Conservation (phyloP, 495 filamentous ascomycete genomes). For the Filosporella fistucella region DNA sequence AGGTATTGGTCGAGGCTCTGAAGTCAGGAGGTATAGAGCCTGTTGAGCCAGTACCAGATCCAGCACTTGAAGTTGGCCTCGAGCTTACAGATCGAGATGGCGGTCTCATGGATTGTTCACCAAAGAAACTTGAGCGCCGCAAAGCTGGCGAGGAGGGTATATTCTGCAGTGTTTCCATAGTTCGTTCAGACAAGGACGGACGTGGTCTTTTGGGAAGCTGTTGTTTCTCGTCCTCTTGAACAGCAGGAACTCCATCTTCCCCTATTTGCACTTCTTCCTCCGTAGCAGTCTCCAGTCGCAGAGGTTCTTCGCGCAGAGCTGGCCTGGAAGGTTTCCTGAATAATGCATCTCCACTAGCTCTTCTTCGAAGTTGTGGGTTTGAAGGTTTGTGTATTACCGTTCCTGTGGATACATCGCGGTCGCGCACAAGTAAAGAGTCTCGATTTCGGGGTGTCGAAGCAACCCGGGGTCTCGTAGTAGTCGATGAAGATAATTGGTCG, state of each 20-base stretch:
- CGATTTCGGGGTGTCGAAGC: constrained; percentile 13
- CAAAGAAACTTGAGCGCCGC: constrained; percentile 58
- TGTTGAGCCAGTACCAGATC: constrained; percentile 35
- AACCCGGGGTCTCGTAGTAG: constrained; percentile 5
- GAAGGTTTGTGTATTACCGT: constrained; percentile 12
- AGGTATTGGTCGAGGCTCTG: constrained; percentile 20
- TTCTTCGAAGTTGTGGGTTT: constrained; percentile 3
- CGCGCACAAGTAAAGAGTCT: constrained; percentile 3
- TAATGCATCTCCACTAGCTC: constrained; percentile 29
- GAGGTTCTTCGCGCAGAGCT: constrained; percentile 3
- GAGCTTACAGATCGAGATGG: constrained; percentile 43
- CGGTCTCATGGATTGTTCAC: constrained; percentile 49
- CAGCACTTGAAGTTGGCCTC: constrained; percentile 44
- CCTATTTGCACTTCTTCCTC: constrained; percentile 1
- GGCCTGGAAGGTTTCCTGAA: constrained; percentile 16
- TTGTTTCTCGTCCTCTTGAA: constrained; percentile 6
- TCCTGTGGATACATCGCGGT: constrained; percentile 10
- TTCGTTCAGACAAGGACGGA: constrained; percentile 64
- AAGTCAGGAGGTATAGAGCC: constrained; percentile 24
- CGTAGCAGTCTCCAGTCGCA: constrained; percentile 19
- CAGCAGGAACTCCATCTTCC: constrained; percentile 4
- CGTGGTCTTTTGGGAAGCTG: constrained; percentile 11
- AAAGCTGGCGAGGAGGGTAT: constrained; percentile 61
- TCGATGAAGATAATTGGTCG: constrained; percentile 19
- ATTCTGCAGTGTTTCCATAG: constrained; percentile 60